Evolutionary conservation across 345 rosid genomes (phyloP), one percentile per base, ranked within the genome.

Genomic region (Hevea brasiliensis): DNA sequence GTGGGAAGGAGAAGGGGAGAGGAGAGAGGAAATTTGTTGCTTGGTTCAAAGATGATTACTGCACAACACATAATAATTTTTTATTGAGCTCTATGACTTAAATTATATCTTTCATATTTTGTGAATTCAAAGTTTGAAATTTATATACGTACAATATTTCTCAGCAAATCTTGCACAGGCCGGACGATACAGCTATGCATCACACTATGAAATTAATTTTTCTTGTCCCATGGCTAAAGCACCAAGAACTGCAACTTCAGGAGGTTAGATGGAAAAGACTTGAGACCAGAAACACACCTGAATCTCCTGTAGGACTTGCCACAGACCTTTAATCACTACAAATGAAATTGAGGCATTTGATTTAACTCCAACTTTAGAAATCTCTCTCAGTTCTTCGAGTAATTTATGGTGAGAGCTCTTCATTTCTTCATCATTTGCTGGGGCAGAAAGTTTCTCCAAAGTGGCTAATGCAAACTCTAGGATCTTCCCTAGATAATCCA

Each of bases 271-370:
- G 42, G 10, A 26, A 27, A 15, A 29, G 41, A 54, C 48, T 18
- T 40, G 27, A 69, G 51, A 56, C 47, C 37, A 23, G 50, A 61
- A 27, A 68, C 74, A 77, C 56, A 94, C 98, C 96, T 87, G 93
- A 85, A 92, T 89, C 87, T 92, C 89, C 80, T 86, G 88, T 27
- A 94, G 85, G 59, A 89, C 84, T 84, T 88, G 90, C n/a, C 91
- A 90, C 47, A 94, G 81, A 29, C 97, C 97, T 85, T 81, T 88
- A 57, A 89, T 79, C 83, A 90, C 79, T 54, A 89, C 87, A 48
- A 83, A 71, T 53, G 88, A 82, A 74, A 72, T 82, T n/a, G 92
- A 79, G 69, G 74, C 42, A 58, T 81, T 84, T 13, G 91, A 83
- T 54, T 70, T 80, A 64, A 84, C 87, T n/a, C 72, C 63, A 68